Conservation (phyloP, 2,329 filamentous ascomycete genomes). For the Teratosphaeria epicoccoides region DNA sequence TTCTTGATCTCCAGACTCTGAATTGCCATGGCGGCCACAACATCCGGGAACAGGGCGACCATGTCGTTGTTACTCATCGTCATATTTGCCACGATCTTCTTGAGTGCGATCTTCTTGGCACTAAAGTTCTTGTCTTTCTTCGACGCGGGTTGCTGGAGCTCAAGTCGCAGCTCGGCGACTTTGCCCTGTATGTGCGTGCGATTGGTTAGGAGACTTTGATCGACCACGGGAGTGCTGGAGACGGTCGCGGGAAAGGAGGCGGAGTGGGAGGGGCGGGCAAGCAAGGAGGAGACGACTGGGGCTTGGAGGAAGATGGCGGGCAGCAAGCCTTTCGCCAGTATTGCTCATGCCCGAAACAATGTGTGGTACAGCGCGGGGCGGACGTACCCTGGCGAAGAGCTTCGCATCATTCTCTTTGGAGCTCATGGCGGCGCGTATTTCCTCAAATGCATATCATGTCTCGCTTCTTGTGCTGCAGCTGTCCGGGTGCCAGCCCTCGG, state of each 20-base stretch:
- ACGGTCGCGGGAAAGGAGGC: not conserved
- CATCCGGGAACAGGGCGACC: constrained; percentile 91
- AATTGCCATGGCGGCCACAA: constrained; percentile 91
- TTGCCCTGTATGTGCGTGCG: constrained; percentile 63
- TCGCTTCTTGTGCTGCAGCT: not conserved
- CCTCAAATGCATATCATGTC: not conserved
- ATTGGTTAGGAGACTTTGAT: constrained; percentile 11
- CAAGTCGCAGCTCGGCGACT: constrained; percentile 89
- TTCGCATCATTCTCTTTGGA: constrained; percentile 83
- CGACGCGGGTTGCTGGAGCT: constrained; percentile 56
- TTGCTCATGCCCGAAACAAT: too few relatives aligned
- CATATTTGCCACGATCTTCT: constrained; percentile 99
- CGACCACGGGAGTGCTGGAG: not conserved
- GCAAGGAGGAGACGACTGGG: not conserved
- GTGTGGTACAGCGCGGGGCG: too few relatives aligned
- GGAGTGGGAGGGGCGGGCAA: constrained; percentile 14
- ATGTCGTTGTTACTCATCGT: constrained; percentile 99
- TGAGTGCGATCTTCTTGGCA: constrained; percentile 92
- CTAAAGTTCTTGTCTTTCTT: constrained; percentile 98
- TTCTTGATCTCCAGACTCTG: constrained; percentile 97
- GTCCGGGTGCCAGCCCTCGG: not conserved
- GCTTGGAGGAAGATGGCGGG: constrained; percentile 28
- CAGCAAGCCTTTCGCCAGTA: too few relatives aligned
- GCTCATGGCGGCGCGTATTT: constrained; percentile 40
- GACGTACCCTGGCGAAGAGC: constrained; percentile 90